Evolutionary conservation across 495 filamentous ascomycete genomes (phyloP), one percentile per base, ranked within the genome.

Genomic region (Penicillium crystallinum): DNA sequence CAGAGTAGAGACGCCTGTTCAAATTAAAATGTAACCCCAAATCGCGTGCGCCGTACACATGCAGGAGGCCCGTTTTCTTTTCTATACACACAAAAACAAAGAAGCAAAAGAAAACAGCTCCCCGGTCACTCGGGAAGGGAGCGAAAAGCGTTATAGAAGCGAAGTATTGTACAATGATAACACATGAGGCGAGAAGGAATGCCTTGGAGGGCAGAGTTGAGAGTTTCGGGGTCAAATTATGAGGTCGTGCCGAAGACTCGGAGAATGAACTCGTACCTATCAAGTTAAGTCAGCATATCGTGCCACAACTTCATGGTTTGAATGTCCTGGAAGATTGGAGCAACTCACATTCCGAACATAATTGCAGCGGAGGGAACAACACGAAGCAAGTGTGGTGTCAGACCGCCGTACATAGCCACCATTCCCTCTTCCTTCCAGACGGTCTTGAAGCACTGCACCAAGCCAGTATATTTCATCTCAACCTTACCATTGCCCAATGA

Each of bases 341-440:
- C 39, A 40, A 55, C 67, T 61, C 59, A 95, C 77, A 90, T 91
- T 63, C 89, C 89, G 61, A 95, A 95, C 90, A 91, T 95, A 59
- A 96, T 93, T 44, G 87, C 90, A 14, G 90, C 90, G 52, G 87
- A 91, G 2, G 90, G 90, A 10, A 96, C 91, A 15, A 71, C 67
- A 30, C 81, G 69, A 25, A 84, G 58, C 66, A 83, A 69, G 56
- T 84, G 80, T 35, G 80, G 79, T 10, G 79, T 80, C 46, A 84
- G 62, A 1, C 81, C 81, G 5, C 80, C 81, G 54, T 84, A 83
- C 49, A 84, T 53, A 4, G 71, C 77, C 6, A 63, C 71, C 67
- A 81, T 67, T 10, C 80, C 79, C 62, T 83, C 80, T 50, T 84
- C 78, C 54, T 71, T 76, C 58, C 66, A 75, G 22, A 82, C 75